Evolutionary conservation across 345 rosid genomes (phyloP), one percentile per base, ranked within the genome.

Genomic region (Eucalyptus leucophloia): DNA sequence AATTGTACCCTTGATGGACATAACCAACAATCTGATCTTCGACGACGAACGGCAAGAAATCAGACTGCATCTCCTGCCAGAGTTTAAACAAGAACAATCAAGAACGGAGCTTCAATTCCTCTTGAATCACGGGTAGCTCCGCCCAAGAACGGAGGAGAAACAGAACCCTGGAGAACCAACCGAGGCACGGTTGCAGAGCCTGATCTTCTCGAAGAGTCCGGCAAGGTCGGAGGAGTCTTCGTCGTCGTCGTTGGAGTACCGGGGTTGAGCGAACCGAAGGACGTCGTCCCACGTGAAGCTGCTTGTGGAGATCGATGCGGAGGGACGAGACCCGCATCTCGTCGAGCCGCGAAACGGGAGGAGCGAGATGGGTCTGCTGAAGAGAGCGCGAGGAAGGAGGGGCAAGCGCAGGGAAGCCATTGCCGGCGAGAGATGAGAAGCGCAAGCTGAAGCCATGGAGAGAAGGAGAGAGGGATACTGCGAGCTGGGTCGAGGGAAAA

Each of bases 281-380:
- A 94, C 96, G 92, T 96, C 96, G 92, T 95, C 94, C 99, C 98
- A 97, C 15, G 97, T 93, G 95, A 96, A 95, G 88, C 90, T n/a
- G 62, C 87, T 60, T 81, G 89, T 72, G 44, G 88, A 21, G 69
- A 40, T 37, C 32, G 88, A 37, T 42, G 85, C 60, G 50, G 86
- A 45, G 0, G 24, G 45, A 8, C 0, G 47, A 21, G 83, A 77
- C 15, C 26, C 15, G 83, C 83, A 37, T 37, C 8, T 3, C 0
- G 47, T 37, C 47, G 83, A 10, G 47, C 83, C 7, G 83, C 47
- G 47, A 23, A 10, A 77, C 13, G 47, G 83, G 30, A 21, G 47
- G 47, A 77, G 9, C 83, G 83, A 77, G 83, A 77, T 77, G 83
- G 83, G 83, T 77, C 83, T 21, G 47, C 23, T 77, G 83, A 18